Conservation (phyloP, 352 stramenopile genomes). For the Phytophthora nicotianae region DNA sequence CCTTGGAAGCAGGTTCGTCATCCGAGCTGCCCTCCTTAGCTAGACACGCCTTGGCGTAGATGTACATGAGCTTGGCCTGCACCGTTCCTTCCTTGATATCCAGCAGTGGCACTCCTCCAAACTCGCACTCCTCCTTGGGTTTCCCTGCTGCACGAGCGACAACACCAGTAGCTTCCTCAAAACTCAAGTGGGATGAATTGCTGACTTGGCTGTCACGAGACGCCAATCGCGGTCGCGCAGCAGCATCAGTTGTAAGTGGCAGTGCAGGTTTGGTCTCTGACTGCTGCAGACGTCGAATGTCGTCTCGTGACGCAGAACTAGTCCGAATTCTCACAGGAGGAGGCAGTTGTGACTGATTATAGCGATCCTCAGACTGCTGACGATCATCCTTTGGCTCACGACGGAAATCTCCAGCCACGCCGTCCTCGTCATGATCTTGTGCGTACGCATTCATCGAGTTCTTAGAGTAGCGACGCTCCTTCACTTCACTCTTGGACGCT, state of each 20-base stretch:
- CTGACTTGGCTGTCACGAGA: conserved; percentile 36
- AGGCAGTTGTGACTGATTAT: conserved; percentile 15
- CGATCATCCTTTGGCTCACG: conserved; percentile 20
- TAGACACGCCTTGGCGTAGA: conserved; percentile 79
- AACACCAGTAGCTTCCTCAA: conserved; percentile 50
- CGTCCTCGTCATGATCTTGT: conserved; percentile 25
- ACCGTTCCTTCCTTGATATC: conserved; percentile 71
- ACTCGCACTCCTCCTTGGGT: conserved; percentile 61
- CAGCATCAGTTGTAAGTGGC: conserved; percentile 1
- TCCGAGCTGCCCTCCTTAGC: conserved; percentile 53
- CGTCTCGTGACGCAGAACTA: conserved; percentile 23
- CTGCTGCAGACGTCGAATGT: conserved; percentile 18
- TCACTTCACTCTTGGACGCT: conserved; percentile 16
- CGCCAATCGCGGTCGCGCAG: conserved; percentile 17
- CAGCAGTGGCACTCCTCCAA: conserved; percentile 60
- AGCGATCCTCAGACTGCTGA: conserved; percentile 30
- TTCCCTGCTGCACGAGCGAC: conserved; percentile 68
- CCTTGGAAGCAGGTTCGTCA: conserved; percentile 23
- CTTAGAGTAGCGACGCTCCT: conserved; percentile 33
- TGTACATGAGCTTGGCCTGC: conserved; percentile 69
- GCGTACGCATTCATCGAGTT: conserved; percentile 26
- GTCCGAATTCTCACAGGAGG: conserved; percentile 14
- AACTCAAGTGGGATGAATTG: conserved; percentile 46
- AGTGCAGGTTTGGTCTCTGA: conserved; percentile 19
- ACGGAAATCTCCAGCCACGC: conserved; percentile 35